Percentiles rank a stretch among this genome's conserved stretches.
phyloP scores from a whole-genome alignment of 129 eudicot species.

The Chrysanthemum makinoi region DNA sequence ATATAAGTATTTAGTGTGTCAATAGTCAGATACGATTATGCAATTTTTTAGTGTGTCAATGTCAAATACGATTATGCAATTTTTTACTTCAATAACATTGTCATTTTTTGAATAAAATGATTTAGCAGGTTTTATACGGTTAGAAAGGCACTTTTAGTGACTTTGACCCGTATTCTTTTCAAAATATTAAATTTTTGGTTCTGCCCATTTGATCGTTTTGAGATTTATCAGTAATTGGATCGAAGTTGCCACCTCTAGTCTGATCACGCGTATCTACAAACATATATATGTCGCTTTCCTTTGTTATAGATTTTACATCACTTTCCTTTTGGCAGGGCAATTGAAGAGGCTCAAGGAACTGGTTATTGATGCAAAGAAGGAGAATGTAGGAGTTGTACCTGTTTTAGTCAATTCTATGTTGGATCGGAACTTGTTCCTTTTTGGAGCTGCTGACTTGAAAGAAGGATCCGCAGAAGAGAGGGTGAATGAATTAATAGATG shows the following conservation, averaged over 20 bases:
- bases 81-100: too few species aligned
- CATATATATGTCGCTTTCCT: too few species aligned
- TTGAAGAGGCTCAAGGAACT: constrained; percentile 56
- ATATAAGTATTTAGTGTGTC: too few species aligned
- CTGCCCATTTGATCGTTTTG: too few species aligned
- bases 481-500: constrained; percentile 50
- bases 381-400: constrained; percentile 46
- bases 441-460: constrained; percentile 62
- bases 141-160: not conserved
- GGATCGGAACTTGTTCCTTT: constrained; percentile 65
- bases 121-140: not conserved
- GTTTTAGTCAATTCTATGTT: constrained; percentile 63
- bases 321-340: constrained; percentile 52
- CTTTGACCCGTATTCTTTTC: not conserved
- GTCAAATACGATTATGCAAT: not conserved
- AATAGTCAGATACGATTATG: not conserved
- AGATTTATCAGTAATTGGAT: too few species aligned
- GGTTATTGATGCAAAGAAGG: constrained; percentile 53
- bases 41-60: not conserved
- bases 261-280: too few species aligned
- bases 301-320: not conserved
- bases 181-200: too few species aligned
- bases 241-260: too few species aligned
- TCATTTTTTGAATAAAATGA: not conserved
- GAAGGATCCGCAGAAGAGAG: constrained; percentile 67